Evolutionary conservation across 306 rosid species (phyloP), one percentile per base, ranked within the genome.

Genomic region (Malus sieversii): DNA sequence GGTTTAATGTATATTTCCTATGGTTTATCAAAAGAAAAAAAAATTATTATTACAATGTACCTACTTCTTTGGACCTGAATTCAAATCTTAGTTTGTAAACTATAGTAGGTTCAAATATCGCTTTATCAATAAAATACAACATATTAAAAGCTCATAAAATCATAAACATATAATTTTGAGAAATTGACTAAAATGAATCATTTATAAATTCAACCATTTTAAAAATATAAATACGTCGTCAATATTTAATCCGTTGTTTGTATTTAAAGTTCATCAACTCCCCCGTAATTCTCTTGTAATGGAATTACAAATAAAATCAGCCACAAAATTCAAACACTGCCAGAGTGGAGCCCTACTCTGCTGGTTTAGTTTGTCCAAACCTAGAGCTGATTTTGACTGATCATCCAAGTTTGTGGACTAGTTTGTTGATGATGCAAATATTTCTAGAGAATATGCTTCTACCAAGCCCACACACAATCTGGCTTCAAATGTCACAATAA

Each of bases 311-410:
- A 57, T 10, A 22, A 42, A 59, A 40, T 23, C 38, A 66, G 59
- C 79, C 67, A 45, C 61, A 62, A 2, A 74, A 15, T 23, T 15
- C 44, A 40, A 23, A 30, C 16, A 68, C 45, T 61, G 45, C 66
- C 27, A 67, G 16, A 55, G 23, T 76, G 79, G 79, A 76, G 29
- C 66, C 73, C 73, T 15, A 76, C 42, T 25, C 30, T 53, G 19
- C 4, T 29, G 52, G 44, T 42, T 25, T 10, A 5, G 5, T 33
- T 33, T 27, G 22, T 61, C 42, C 44, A 60, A 46, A 42, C 51
- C n/a, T 10, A 2, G 8, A 1, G 71, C 35, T 40, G 58, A 18
- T 42, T 25, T 3, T 35, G 18, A 59, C 61, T 10, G 14, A 51
- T 70, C 45, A 48, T 48, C 20, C 55, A 48, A 48, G 8, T 15